A percentile compares a stretch with the other conserved stretches of the same genome.
These are phyloP conservation scores for Chlamydomonas reinhardtii DNA, from an alignment of 163 green algal genomes.

Conservation along the genomic window DNA sequence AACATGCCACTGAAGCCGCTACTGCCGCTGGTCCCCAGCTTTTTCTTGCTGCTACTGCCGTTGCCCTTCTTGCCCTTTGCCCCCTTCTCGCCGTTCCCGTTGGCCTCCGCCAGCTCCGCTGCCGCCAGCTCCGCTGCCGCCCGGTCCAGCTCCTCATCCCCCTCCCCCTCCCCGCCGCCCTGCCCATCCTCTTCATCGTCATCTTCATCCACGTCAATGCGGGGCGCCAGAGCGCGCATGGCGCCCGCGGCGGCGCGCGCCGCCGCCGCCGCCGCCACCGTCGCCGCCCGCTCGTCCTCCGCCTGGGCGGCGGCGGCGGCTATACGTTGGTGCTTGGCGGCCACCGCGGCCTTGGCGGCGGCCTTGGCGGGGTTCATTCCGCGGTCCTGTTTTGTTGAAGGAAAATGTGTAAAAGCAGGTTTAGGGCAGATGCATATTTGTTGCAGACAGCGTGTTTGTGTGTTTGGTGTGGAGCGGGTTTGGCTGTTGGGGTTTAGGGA, in stretches of 20 bases:
- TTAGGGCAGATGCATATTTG: no score
- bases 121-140: not conserved
- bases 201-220: not conserved
- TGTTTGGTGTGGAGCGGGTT: no score
- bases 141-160: not conserved
- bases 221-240: conserved; percentile 11
- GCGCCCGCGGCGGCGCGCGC: conserved; percentile 32
- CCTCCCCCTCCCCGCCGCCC: not conserved
- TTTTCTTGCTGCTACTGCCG: not conserved
- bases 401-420: not conserved
- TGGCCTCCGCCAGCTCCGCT: not conserved
- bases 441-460: no score
- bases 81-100: not conserved
- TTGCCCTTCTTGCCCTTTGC: not conserved
- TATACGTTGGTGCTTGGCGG: conserved; percentile 39
- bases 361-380: conserved; percentile 39
- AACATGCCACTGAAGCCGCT: not conserved
- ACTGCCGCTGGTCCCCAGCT: not conserved
- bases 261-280: conserved; percentile 21
- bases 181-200: not conserved
- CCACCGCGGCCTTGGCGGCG: conserved; percentile 31
- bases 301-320: conserved; percentile 4
- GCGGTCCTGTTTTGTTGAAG: not conserved
- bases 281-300: conserved; percentile 5
- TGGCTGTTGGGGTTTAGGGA: no score